A percentile compares a stretch with the other conserved stretches of the same genome.
phyloP scores from a whole-genome alignment of 345 rosid genomes.

The Erysimum cheiranthoides region DNA sequence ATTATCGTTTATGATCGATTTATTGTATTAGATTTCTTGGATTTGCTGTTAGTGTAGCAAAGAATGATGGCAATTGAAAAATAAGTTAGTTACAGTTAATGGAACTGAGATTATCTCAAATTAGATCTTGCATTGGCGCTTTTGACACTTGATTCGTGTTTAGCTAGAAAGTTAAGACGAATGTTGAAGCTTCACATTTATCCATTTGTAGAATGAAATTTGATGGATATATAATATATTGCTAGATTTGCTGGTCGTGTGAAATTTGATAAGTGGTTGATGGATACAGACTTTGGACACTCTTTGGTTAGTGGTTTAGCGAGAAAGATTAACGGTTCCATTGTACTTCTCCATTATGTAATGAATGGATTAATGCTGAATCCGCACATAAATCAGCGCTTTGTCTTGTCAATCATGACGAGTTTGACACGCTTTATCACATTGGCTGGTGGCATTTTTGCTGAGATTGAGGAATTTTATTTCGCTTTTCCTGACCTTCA shows the following conservation, averaged over 20 bases:
- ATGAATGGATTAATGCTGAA: background rate
- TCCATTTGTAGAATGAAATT: background rate
- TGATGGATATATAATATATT: too few species aligned
- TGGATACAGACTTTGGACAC: background rate
- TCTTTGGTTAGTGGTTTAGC: background rate
- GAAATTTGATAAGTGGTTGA: background rate
- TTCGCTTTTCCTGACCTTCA: background rate
- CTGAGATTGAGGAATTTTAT: background rate
- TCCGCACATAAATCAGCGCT: background rate
- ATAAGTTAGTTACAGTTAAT: background rate
- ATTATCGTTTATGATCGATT: background rate
- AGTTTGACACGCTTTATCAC: background rate
- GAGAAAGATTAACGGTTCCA: background rate
- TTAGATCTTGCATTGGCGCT: background rate
- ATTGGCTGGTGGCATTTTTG: background rate
- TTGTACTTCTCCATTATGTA: background rate
- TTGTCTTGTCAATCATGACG: background rate
- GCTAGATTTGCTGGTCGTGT: conserved; percentile 6
- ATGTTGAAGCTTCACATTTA: conserved; percentile 16
- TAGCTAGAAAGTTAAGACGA: background rate
- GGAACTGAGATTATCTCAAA: background rate
- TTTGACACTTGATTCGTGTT: background rate
- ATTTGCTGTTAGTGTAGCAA: conserved; percentile 11
- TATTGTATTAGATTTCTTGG: background rate
- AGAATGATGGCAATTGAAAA: background rate